Base-by-base conservation (phyloP, 2,329 filamentous ascomycete genomes). In the Blastomyces parvus region DNA sequence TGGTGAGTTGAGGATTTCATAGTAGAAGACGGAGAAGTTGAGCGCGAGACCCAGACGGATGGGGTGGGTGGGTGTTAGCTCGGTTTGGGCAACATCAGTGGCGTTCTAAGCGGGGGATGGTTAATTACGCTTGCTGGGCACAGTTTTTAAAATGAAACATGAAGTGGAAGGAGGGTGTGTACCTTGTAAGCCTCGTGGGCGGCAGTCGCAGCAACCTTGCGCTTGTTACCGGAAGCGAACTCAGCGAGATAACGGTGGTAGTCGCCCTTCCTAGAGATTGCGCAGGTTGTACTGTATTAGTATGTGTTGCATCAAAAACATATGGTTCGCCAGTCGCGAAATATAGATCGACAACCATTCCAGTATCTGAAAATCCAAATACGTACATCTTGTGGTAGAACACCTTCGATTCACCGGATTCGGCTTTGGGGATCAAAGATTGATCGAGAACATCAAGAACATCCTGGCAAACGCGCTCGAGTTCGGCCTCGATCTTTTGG, bases 361-460 rank as follows among this genome's bases (percentile, higher is more conserved):
- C 17, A 36, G 17, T 57, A 33, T 22, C 52, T 42, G 52, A 50
- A 13, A 46, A 53, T 48, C 19, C 40, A 22, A 27, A 65, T 69
- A 84, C 90, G 73, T 83, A 97, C 93, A 97, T 97, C 88, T 97
- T 97, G 88, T 97, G 92, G 84, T 97, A 97, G 82, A 97, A 97
- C 78, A 97, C 93, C 88, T 97, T 97, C 79, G 91, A 96, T 85
- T 97, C 93, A 82, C 93, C 93, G 70, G 90, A 89, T 81, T 94
- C 89, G 76, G 93, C 93, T 81, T 94, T 93, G 80, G 92, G 92
- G 77, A 97, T 97, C 75, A 97, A 84, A 77, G 87, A 88, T 75
- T 96, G 84, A 78, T 97, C 92, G 70, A 97, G 85, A 72, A 97
- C 93, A 74, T 96, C 88, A 71, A 97, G 88, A 71, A 97, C 91